Percentiles rank a stretch among this genome's conserved stretches.
These are phyloP conservation scores for Dunaliella salina DNA, from an alignment of 163 green algal species.

Conservation along the genomic window DNA sequence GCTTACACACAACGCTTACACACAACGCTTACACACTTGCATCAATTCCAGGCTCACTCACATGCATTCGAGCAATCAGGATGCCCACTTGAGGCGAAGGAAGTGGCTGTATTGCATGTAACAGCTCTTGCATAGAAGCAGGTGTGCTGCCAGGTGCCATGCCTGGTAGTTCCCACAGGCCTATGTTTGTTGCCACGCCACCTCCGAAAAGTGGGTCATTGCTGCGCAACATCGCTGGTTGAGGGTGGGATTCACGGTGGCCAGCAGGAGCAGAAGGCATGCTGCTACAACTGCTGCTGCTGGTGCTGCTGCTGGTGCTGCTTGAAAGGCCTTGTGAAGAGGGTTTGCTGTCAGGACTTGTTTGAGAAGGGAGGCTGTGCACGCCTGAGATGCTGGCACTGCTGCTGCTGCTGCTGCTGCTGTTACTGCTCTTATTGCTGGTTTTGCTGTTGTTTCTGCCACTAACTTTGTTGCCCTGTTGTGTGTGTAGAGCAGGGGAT, in stretches of 20 bases:
- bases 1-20: not conserved
- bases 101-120: not conserved
- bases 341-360: too few relatives aligned
- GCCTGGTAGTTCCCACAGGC: not conserved
- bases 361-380: too few relatives aligned
- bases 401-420: not conserved
- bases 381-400: not conserved
- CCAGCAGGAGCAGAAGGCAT: too few relatives aligned
- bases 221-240: too few relatives aligned
- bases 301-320: conserved; percentile 10
- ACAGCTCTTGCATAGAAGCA: not conserved
- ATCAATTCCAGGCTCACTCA: not conserved
- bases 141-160: not conserved
- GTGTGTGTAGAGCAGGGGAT: too few relatives aligned
- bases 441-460: not conserved
- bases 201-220: not conserved
- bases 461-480: not conserved
- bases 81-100: not conserved
- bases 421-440: not conserved
- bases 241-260: too few relatives aligned
- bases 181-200: not conserved
- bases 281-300: conserved; percentile 9
- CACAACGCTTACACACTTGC: not conserved
- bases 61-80: not conserved
- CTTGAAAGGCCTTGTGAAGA: too few relatives aligned